These are phyloP conservation scores for Poa pratensis DNA, from an alignment of 176 grass and related monocot species.

Conservation along the genomic window DNA sequence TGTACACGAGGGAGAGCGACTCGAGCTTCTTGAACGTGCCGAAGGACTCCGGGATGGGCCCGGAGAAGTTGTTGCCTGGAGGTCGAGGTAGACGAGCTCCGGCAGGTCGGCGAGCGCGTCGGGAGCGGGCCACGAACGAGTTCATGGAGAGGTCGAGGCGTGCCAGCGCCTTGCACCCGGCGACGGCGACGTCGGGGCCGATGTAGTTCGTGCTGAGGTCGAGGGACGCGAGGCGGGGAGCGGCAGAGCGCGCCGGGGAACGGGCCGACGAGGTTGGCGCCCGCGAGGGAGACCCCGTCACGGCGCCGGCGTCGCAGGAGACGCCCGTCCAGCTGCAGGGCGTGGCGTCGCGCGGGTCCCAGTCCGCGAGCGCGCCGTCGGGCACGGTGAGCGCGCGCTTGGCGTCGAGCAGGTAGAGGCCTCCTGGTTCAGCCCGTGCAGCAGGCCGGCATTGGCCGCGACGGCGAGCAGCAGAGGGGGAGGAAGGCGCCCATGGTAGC, in stretches of 20 bases:
- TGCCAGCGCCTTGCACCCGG: slow-evolving; percentile 37
- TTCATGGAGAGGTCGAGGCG: slow-evolving; percentile 74
- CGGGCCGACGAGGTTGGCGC: slow-evolving; percentile 45
- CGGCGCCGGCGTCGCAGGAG: slow-evolving; percentile 30
- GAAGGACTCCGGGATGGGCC: slow-evolving; percentile 66
- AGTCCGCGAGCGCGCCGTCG: slow-evolving; percentile 32
- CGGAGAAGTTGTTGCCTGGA: slow-evolving; percentile 84
- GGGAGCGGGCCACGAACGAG: slow-evolving; percentile 67
- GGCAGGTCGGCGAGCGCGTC: slow-evolving; percentile 58
- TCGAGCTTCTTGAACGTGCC: slow-evolving; percentile 54
- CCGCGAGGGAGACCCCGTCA: slow-evolving; percentile 43
- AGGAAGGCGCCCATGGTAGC: slow-evolving; percentile 6
- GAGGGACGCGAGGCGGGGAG: slow-evolving; percentile 57
- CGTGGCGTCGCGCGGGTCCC: slow-evolving; percentile 52
- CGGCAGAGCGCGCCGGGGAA: slow-evolving; percentile 80
- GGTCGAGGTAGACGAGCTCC: slow-evolving; percentile 56
- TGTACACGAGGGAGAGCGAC: slow-evolving; percentile 62
- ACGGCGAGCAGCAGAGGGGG: slow-evolving; percentile 24
- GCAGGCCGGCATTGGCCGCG: neutral
- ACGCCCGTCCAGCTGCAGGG: slow-evolving; percentile 82
- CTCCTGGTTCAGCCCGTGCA: slow-evolving; percentile 58
- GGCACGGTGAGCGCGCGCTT: slow-evolving; percentile 58
- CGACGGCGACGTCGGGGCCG: slow-evolving; percentile 56
- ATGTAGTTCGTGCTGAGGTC: slow-evolving; percentile 67
- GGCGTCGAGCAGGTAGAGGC: slow-evolving; percentile 53